phyloP scores from a whole-genome alignment of 1,139 yeast species.

The Kluyveromyces marxianus region DNA sequence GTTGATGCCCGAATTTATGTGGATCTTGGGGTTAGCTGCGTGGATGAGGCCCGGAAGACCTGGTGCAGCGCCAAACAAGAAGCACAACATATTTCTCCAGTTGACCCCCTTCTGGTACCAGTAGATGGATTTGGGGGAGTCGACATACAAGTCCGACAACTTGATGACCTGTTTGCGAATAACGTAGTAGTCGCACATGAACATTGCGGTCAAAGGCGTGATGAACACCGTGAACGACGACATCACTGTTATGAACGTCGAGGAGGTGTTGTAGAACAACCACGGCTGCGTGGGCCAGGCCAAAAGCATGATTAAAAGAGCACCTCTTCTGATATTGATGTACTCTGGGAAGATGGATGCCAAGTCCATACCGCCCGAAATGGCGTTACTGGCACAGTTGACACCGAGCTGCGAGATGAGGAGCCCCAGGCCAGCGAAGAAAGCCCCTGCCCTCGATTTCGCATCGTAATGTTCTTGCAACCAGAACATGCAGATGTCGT shows the following conservation, averaged over 20 bases:
- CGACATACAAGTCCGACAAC: constrained; percentile 29
- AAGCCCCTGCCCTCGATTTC: constrained; percentile 34
- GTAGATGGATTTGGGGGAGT: constrained; percentile 25
- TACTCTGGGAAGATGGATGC: constrained; percentile 34
- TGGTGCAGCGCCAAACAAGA: constrained; percentile 18
- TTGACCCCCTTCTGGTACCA: constrained; percentile 29
- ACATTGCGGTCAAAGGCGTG: constrained; percentile 32
- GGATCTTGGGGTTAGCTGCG: constrained; percentile 20
- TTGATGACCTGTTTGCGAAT: constrained; percentile 27
- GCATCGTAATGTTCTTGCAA: constrained; percentile 28
- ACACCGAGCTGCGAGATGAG: constrained; percentile 32
- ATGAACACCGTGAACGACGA: constrained; percentile 32
- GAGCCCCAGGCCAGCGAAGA: constrained; percentile 33
- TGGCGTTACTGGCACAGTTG: constrained; percentile 34
- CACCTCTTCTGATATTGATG: constrained; percentile 34
- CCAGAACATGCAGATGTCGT: constrained; percentile 31
- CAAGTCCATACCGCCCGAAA: constrained; percentile 39
- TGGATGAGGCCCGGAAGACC: constrained; percentile 28
- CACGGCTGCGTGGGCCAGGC: constrained; percentile 36
- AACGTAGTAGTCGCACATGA: constrained; percentile 31
- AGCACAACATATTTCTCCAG: constrained; percentile 20
- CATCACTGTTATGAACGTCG: constrained; percentile 32
- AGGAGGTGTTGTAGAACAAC: constrained; percentile 33
- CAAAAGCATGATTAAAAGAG: constrained; percentile 30
- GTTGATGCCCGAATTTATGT: constrained; percentile 13